phyloP scores from a whole-genome alignment of 164 flowering plant species.

The Brasenia schreberi region DNA sequence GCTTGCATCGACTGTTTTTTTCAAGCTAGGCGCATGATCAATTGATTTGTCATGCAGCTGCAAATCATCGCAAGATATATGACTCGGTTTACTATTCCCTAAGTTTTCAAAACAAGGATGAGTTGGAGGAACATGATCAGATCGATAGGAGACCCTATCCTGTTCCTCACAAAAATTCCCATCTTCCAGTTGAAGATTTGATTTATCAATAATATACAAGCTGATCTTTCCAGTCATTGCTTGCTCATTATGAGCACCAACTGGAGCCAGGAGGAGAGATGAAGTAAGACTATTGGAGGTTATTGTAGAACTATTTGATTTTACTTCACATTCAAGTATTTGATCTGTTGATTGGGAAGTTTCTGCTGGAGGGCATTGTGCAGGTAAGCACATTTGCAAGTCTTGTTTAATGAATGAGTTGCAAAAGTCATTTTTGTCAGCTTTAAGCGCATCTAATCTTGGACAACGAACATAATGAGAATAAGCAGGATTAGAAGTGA shows the following conservation, averaged over 20 bases:
- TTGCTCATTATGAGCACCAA: background rate
- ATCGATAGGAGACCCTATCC: background rate
- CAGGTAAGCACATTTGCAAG: constrained; percentile 9
- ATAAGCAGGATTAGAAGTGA: constrained; percentile 8
- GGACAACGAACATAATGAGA: constrained; percentile 4
- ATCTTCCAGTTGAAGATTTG: background rate
- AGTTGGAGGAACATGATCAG: background rate
- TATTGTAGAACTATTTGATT: background rate
- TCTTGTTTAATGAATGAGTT: constrained; percentile 11
- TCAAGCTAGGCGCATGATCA: constrained; percentile 1
- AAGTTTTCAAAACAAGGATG: background rate
- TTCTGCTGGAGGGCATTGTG: constrained; percentile 6
- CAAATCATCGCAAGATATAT: background rate
- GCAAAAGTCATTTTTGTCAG: constrained; percentile 8
- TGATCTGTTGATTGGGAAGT: constrained; percentile 5
- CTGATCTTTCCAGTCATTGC: background rate
- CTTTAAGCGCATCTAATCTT: constrained; percentile 1
- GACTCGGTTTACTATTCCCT: background rate
- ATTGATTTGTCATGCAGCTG: constrained; percentile 4
- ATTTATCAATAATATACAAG: background rate
- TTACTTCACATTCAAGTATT: background rate
- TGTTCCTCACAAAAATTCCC: background rate
- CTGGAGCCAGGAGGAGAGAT: background rate
- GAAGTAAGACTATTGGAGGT: background rate
- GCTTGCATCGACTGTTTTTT: constrained; percentile 5